Percentiles rank a stretch among this genome's conserved stretches.
Evolutionary conservation across 768 basidiomycete genomes (phyloP).

Genomic region (Kwoniella botswanensis): DNA sequence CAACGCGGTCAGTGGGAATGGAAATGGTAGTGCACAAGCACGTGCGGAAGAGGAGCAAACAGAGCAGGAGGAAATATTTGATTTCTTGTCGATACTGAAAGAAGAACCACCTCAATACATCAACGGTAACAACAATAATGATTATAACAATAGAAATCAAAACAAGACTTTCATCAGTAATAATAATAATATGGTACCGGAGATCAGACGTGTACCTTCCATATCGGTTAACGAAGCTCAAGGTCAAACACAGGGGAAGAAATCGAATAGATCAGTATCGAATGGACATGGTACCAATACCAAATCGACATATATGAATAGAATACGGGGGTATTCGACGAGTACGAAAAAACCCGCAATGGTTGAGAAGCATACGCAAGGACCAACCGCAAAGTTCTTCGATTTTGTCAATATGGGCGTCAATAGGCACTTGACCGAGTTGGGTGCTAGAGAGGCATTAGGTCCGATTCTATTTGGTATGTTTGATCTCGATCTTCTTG

Average conservation of each 20-base stretch:
- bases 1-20: not conserved
- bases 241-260: not conserved
- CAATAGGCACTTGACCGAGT: slow-evolving; percentile 45
- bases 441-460: slow-evolving; percentile 47
- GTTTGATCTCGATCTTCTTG: slow-evolving; percentile 10
- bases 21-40: not conserved
- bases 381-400: slow-evolving; percentile 46
- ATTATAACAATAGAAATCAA: not conserved
- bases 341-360: slow-evolving; percentile 3
- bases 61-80: slow-evolving; percentile 22
- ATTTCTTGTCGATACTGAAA: slow-evolving; percentile 35
- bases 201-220: not conserved
- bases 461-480: slow-evolving; percentile 51
- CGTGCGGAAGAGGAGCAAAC: not conserved
- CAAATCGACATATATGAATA: not conserved
- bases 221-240: not conserved
- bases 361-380: slow-evolving; percentile 17
- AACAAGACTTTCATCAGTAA: not conserved
- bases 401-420: slow-evolving; percentile 54
- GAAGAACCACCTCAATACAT: slow-evolving; percentile 8
- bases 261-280: not conserved
- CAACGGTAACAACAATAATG: not conserved
- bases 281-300: not conserved
- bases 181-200: not conserved
- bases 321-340: not conserved